A percentile compares a stretch with the other conserved stretches of the same genome.
phyloP scores from a whole-genome alignment of 208 protist species.

The Polymyxa betae region DNA sequence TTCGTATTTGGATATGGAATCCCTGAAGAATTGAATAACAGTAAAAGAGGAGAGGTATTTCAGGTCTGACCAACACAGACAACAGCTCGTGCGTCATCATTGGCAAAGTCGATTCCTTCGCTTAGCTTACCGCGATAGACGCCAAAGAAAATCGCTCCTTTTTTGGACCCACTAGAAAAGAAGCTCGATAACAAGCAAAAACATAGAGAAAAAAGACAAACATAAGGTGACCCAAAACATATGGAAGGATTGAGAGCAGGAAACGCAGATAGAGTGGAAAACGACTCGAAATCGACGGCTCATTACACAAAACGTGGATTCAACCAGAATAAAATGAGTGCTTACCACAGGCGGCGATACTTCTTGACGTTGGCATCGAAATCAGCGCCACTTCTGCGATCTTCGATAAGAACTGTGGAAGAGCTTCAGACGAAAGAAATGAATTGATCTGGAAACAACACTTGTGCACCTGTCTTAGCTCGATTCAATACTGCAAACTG shows the following conservation, averaged over 20 bases:
- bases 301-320: background rate
- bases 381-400: slow-evolving; percentile 5
- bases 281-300: too few species aligned
- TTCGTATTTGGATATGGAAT: slow-evolving; percentile 45
- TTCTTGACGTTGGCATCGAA: slow-evolving; percentile 41
- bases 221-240: too few species aligned
- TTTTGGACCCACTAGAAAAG: background rate
- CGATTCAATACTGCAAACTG: background rate
- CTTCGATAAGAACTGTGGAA: slow-evolving; percentile 19
- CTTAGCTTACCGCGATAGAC: slow-evolving; percentile 63
- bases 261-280: too few species aligned
- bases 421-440: background rate
- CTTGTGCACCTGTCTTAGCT: background rate
- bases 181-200: too few species aligned
- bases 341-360: background rate
- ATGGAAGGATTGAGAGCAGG: too few species aligned
- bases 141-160: slow-evolving; percentile 56
- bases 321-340: background rate
- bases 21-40: background rate
- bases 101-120: slow-evolving; percentile 63
- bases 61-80: background rate
- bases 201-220: too few species aligned
- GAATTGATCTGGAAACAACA: background rate
- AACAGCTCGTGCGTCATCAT: slow-evolving; percentile 54
- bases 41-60: background rate